Conservation (phyloP, 2,329 filamentous ascomycete genomes). For the Lasiodiplodia sp. region DNA sequence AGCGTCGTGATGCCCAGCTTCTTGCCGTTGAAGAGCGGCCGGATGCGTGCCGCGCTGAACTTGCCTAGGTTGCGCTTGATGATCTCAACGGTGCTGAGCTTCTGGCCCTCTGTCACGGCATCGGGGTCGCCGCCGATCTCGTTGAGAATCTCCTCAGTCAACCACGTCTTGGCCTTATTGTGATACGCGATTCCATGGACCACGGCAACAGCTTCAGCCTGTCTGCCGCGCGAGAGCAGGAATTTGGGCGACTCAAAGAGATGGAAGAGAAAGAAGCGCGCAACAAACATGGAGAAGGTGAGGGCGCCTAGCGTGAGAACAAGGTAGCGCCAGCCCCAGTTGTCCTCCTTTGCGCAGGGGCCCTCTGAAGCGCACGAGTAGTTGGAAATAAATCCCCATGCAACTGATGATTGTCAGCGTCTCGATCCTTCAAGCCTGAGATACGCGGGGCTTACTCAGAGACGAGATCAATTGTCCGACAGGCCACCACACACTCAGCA, state of each 20-base stretch:
- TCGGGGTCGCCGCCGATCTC: constrained; percentile 60
- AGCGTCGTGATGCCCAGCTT: constrained; percentile 57
- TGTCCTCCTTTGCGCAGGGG: constrained; percentile 57
- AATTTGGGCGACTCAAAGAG: constrained; percentile 88
- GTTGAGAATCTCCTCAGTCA: constrained; percentile 74
- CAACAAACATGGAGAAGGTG: constrained; percentile 79
- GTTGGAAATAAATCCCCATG: constrained; percentile 77
- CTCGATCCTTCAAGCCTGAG: background rate
- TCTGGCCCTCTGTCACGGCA: constrained; percentile 45
- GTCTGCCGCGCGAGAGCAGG: constrained; percentile 76
- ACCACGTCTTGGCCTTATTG: constrained; percentile 61
- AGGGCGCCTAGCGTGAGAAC: constrained; percentile 73
- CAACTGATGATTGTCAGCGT: constrained; percentile 55
- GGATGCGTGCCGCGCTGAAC: constrained; percentile 72
- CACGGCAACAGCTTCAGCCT: constrained; percentile 80
- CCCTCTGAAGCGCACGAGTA: constrained; percentile 58
- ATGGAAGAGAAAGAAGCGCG: constrained; percentile 81
- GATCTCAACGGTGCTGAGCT: constrained; percentile 56
- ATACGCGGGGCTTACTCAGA: constrained; percentile 44
- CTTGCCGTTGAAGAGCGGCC: constrained; percentile 65
- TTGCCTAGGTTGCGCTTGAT: constrained; percentile 67
- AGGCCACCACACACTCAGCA: constrained; percentile 89
- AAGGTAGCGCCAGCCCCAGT: constrained; percentile 79
- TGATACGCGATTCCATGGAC: constrained; percentile 79
- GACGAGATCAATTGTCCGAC: constrained; percentile 79